phyloP scores from a whole-genome alignment of 1,139 yeast genomes.

The Komagataea norvegica region DNA sequence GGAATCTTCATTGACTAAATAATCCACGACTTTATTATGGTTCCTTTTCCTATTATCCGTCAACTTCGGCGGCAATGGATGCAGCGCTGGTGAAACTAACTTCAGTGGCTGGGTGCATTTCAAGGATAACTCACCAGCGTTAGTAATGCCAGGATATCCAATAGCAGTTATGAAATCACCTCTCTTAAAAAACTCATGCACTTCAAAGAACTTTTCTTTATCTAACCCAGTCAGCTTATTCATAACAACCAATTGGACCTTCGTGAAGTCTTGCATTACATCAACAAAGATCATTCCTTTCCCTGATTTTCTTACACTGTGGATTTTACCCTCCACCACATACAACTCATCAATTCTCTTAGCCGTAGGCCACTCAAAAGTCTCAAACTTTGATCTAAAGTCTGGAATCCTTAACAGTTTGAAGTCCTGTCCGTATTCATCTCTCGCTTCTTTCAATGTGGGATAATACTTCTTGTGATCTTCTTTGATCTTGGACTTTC shows the following conservation, averaged over 20 bases:
- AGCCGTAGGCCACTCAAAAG: conserved; percentile 20
- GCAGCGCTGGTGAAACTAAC: conserved; percentile 65
- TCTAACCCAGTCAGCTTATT: conserved; percentile 40
- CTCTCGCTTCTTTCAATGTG: conserved; percentile 12
- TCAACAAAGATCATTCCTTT: conserved; percentile 67
- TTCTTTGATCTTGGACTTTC: conserved; percentile 26
- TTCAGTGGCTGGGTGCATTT: conserved; percentile 47
- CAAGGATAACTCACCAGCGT: conserved; percentile 73
- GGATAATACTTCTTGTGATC: conserved; percentile 20
- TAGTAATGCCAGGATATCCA: conserved; percentile 73
- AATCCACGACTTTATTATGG: conserved; percentile 69
- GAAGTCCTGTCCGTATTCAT: neutral
- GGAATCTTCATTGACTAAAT: conserved; percentile 53
- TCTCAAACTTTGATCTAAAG: conserved; percentile 27
- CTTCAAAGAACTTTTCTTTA: conserved; percentile 40
- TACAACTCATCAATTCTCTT: conserved; percentile 24
- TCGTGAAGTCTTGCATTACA: conserved; percentile 49
- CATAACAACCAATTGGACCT: conserved; percentile 59
- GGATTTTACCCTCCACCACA: conserved; percentile 52
- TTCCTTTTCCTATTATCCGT: conserved; percentile 54
- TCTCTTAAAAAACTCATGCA: conserved; percentile 46
- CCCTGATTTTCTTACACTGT: conserved; percentile 55
- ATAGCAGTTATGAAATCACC: conserved; percentile 67
- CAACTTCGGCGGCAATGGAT: conserved; percentile 63
- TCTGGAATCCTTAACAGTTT: conserved; percentile 29